Evolutionary conservation across 2,329 filamentous ascomycete genomes (phyloP).

Genomic region (Penicillium sp.): DNA sequence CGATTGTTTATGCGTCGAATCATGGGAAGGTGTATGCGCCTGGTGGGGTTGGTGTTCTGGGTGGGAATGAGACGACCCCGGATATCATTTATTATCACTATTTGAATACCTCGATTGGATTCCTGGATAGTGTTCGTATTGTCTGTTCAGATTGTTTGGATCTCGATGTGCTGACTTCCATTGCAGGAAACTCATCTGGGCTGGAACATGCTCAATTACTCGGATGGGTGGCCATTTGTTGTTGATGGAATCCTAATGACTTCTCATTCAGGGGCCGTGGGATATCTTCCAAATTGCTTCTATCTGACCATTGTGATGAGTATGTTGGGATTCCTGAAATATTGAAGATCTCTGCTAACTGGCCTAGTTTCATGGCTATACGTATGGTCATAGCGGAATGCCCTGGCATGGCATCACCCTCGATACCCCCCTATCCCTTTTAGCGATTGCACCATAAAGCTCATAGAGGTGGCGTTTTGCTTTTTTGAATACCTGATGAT

Average conservation of each 20-base stretch:
- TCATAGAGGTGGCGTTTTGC: slow-evolving; percentile 6
- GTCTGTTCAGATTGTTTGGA: neutral
- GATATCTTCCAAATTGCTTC: slow-evolving; percentile 5
- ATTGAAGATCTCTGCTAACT: neutral
- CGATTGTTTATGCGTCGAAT: slow-evolving; percentile 38
- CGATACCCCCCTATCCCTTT: neutral
- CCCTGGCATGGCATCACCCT: neutral
- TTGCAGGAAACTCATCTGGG: slow-evolving; percentile 36
- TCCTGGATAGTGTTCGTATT: slow-evolving; percentile 26
- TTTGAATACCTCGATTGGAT: slow-evolving; percentile 33
- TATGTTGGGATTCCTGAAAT: slow-evolving; percentile 2
- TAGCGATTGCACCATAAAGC: slow-evolving; percentile 6
- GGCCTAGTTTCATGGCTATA: slow-evolving; percentile 16
- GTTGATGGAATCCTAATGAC: slow-evolving; percentile 2
- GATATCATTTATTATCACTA: slow-evolving; percentile 44
- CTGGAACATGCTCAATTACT: slow-evolving; percentile 38
- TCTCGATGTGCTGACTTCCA: neutral
- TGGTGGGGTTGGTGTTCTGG: slow-evolving; percentile 36
- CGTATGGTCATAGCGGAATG: slow-evolving; percentile 6
- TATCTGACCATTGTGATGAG: slow-evolving; percentile 8
- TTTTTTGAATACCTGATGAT: neutral
- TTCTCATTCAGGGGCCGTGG: neutral
- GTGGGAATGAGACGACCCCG: slow-evolving; percentile 19
- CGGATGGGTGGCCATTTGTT: slow-evolving; percentile 38
- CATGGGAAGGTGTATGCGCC: slow-evolving; percentile 40